Conservation (phyloP, 129 eudicot genomes). For the Helichrysum umbraculigerum region DNA sequence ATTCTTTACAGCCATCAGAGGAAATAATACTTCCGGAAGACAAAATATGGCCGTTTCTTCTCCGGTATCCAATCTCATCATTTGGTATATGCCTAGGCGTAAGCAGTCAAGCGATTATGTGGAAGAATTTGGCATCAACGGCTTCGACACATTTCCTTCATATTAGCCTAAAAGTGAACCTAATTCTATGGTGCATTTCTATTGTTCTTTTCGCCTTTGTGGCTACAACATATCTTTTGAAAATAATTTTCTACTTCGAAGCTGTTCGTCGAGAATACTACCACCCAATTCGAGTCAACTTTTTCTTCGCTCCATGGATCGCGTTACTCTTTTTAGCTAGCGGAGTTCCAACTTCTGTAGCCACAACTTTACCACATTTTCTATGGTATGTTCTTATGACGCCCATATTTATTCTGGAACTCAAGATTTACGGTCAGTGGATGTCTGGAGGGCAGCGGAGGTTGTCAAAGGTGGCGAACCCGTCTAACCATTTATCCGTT, state of each 20-base stretch:
- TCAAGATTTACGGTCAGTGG: constrained; percentile 87
- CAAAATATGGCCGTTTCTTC: constrained; percentile 78
- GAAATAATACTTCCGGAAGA: constrained; percentile 73
- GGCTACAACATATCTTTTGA: constrained; percentile 43
- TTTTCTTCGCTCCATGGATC: constrained; percentile 83
- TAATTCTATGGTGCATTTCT: constrained; percentile 62
- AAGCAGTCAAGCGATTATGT: constrained; percentile 82
- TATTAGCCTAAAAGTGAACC: constrained; percentile 50
- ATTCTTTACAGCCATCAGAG: constrained; percentile 57
- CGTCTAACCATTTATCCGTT: constrained; percentile 66
- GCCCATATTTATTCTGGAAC: constrained; percentile 60
- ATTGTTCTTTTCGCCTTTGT: constrained; percentile 41
- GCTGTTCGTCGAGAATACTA: constrained; percentile 82
- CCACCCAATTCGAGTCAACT: constrained; percentile 75
- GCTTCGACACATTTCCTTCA: constrained; percentile 59
- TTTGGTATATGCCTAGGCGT: constrained; percentile 81
- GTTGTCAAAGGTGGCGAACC: constrained; percentile 82
- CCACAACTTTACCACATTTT: constrained; percentile 37
- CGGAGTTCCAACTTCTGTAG: constrained; percentile 55
- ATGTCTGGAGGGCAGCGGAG: constrained; percentile 89
- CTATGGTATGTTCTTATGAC: constrained; percentile 76
- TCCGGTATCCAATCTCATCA: constrained; percentile 66
- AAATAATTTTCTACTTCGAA: constrained; percentile 67
- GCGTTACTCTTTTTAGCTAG: constrained; percentile 57
- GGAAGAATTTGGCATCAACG: constrained; percentile 61